Evolutionary conservation across 2,329 filamentous ascomycete genomes (phyloP).

Genomic region (Ceratocystiopsis brevicomis): DNA sequence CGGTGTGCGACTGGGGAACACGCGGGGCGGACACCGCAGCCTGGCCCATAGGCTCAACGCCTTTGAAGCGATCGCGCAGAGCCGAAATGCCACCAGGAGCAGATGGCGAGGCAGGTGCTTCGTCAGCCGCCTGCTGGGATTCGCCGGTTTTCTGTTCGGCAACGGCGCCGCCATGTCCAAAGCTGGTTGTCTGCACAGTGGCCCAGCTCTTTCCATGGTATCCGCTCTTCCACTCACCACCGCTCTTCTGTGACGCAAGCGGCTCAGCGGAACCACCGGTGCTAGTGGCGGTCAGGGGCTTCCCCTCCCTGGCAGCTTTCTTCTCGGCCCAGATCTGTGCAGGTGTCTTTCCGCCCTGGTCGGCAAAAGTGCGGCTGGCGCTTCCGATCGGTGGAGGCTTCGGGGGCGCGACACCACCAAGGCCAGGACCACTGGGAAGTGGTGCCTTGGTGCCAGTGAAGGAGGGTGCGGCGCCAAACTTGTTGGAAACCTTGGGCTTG

Average conservation of each 20-base stretch:
- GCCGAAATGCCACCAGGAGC: conserved; percentile 49
- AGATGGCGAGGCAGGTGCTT: conserved; percentile 32
- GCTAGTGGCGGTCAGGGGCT: conserved; percentile 17
- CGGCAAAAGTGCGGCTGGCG: conserved; percentile 84
- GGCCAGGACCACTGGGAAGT: conserved; percentile 46
- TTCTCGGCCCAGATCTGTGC: conserved; percentile 96
- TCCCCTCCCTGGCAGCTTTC: conserved; percentile 57
- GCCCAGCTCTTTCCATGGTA: conserved; percentile 85
- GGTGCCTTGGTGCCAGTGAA: conserved; percentile 86
- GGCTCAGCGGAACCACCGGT: conserved; percentile 27
- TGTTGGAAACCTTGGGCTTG: conserved; percentile 88
- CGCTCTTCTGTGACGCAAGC: conserved; percentile 51
- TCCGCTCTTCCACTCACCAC: conserved; percentile 74
- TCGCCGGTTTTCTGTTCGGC: conserved; percentile 46
- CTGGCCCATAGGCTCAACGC: conserved; percentile 49
- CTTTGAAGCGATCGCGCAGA: conserved; percentile 67
- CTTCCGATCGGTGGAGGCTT: conserved; percentile 49
- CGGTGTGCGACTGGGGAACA: conserved; percentile 17
- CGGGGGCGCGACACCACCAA: conserved; percentile 41
- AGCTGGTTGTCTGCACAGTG: conserved; percentile 56
- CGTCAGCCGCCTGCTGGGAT: conserved; percentile 17
- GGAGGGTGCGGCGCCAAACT: conserved; percentile 47
- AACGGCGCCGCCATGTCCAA: conserved; percentile 40
- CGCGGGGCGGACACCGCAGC: conserved; percentile 16
- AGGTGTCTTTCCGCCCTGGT: conserved; percentile 86